phyloP scores from a whole-genome alignment of 1,284 basidiomycete species.

The Leccinum angustisporum region DNA sequence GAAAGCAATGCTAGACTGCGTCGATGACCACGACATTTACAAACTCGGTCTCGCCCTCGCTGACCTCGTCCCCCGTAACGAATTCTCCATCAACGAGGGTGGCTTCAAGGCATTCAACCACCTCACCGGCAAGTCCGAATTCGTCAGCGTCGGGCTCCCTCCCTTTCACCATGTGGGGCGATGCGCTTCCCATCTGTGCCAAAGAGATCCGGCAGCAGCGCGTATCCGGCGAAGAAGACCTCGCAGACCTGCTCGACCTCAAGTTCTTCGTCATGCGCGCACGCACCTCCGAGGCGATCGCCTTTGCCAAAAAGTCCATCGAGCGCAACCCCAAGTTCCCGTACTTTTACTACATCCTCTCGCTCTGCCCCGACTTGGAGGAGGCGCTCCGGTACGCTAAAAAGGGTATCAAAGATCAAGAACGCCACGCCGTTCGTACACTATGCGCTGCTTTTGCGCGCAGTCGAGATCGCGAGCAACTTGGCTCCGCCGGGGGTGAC shows the following conservation, averaged over 20 bases:
- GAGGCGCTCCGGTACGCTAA: conserved; percentile 42
- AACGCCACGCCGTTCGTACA: conserved; percentile 46
- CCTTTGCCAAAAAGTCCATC: conserved; percentile 44
- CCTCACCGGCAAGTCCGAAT: conserved; percentile 41
- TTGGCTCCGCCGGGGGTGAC: conserved; percentile 35
- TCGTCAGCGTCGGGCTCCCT: conserved; percentile 43
- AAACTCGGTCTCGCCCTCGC: conserved; percentile 49
- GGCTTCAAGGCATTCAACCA: conserved; percentile 47
- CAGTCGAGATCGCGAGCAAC: conserved; percentile 56
- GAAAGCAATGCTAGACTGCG: conserved; percentile 49
- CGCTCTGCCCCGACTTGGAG: conserved; percentile 39
- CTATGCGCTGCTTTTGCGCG: conserved; percentile 55
- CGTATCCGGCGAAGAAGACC: conserved; percentile 41
- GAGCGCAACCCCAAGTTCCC: conserved; percentile 53
- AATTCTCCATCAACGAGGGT: conserved; percentile 59
- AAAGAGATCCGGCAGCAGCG: conserved; percentile 46
- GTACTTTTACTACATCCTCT: conserved; percentile 59
- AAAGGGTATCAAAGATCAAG: conserved; percentile 57
- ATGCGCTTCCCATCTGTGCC: conserved; percentile 56
- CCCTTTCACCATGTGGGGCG: conserved; percentile 57
- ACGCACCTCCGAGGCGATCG: conserved; percentile 44
- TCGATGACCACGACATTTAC: conserved; percentile 49
- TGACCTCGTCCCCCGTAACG: conserved; percentile 51
- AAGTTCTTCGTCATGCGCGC: conserved; percentile 51
- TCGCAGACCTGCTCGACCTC: conserved; percentile 61